Evolutionary conservation across 2,329 filamentous ascomycete genomes (phyloP).

Genomic region (Cercospora sesami): DNA sequence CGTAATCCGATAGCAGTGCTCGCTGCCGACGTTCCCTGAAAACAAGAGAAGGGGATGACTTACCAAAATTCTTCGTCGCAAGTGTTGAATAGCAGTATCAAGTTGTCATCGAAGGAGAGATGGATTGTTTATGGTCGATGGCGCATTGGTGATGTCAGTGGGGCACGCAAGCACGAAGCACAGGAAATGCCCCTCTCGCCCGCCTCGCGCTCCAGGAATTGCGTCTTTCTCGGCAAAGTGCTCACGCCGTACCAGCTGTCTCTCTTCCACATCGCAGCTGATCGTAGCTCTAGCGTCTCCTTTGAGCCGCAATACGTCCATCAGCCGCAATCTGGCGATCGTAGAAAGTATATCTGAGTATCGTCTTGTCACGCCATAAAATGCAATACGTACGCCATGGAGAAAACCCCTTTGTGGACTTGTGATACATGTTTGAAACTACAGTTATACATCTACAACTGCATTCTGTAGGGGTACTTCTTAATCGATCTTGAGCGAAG

Average conservation of each 20-base stretch:
- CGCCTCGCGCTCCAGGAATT: neutral
- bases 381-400: neutral
- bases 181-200: constrained; percentile 7
- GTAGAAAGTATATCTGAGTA: neutral
- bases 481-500: constrained; percentile 97
- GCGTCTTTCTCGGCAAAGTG: constrained; percentile 6
- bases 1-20: neutral
- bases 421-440: neutral
- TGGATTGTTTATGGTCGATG: constrained; percentile 11
- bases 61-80: constrained; percentile 1
- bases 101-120: constrained; percentile 18
- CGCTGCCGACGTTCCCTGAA: neutral
- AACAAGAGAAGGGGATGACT: neutral
- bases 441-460: neutral
- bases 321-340: constrained; percentile 2
- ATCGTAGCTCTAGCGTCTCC: constrained; percentile 2
- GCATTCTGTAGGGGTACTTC: neutral
- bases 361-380: neutral
- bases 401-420: neutral
- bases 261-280: neutral
- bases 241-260: neutral
- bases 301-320: neutral
- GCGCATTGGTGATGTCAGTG: constrained; percentile 15
- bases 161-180: neutral
- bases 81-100: constrained; percentile 13